Evolutionary conservation across 129 eudicot genomes (phyloP), one percentile per base, ranked within the genome.

Genomic region (Kitagawia praeruptora): DNA sequence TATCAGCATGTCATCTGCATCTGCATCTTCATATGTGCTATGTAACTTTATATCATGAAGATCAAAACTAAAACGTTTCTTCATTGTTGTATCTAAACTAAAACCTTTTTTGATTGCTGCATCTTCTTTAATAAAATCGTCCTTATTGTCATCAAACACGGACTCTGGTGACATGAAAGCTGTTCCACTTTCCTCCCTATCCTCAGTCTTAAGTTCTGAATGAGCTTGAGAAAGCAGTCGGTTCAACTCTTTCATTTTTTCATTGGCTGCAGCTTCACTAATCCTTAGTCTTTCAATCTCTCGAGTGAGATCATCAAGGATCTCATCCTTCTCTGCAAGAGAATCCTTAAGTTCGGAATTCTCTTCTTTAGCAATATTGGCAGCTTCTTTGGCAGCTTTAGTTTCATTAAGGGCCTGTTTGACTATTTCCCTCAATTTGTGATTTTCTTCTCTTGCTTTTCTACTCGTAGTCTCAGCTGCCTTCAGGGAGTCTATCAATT

Each of bases 401-500:
- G 96, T 83, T 75, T 95, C 97, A 58, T 89, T 90, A 39, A 95
- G 66, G 31, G 97, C 96, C 78, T 90, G 94, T 80, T 92, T 95
- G 8, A 95, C 87, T 16, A 90, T 82, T 39, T 89, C 98, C 75
- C 96, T 86, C 31, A 92, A 61, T 73, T 95, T 95, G 69, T 67
- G 77, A 27, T 74, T 88, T 78, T 95, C 98, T 40, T 90, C 97
- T 83, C 85, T 88, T 3, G 92, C 78, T 1, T 83, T 80, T 54
- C 87, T 80, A 42, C 85, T 81, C 47, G 75, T 77, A 49, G 42
- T 83, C 48, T 93, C 95, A 10, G 89, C 88, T 66, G 85, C 80
- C 31, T 72, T 75, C 13, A 90, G 41, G 8, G 92, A 85, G 47
- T 90, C 93, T 0, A 56, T 39, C 4, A 90, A 80, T 71, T 75